Conservation (phyloP, 2,329 filamentous ascomycete species). For the Fusarium citri region DNA sequence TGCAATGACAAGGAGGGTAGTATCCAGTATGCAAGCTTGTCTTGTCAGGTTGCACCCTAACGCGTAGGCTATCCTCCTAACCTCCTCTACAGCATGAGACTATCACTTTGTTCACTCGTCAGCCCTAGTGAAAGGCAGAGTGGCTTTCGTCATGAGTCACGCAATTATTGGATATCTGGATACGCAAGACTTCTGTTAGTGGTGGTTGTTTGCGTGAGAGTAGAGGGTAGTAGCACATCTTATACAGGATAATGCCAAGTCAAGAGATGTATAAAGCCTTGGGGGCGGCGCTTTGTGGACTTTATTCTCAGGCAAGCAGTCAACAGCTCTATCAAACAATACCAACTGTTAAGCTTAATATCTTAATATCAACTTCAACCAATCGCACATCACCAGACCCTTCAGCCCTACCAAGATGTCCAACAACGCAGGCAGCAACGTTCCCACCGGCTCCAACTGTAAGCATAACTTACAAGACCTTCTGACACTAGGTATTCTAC, state of each 20-base stretch:
- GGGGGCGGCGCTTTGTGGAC: conserved; percentile 1
- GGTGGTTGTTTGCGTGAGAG: not conserved
- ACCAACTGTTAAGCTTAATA: conserved; percentile 15
- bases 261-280: conserved; percentile 39
- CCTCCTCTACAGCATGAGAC: not conserved
- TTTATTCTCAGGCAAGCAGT: conserved; percentile 21
- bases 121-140: conserved; percentile 12
- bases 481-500: not conserved
- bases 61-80: conserved; percentile 14
- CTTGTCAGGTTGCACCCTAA: conserved; percentile 5
- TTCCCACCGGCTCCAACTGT: conserved; percentile 28
- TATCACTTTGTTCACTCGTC: conserved; percentile 5
- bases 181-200: conserved; percentile 19
- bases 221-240: not conserved
- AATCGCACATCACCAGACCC: not conserved
- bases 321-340: not conserved
- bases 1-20: not conserved
- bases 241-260: not conserved
- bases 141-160: conserved; percentile 45
- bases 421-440: conserved; percentile 26
- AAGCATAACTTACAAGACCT: conserved; percentile 6
- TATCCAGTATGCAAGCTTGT: conserved; percentile 14
- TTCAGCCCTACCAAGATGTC: conserved; percentile 18
- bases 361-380: not conserved
- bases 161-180: conserved; percentile 22